Evolutionary conservation across 192 early-diverging fungal species (phyloP).

Genomic region (Backusella macrospora): DNA sequence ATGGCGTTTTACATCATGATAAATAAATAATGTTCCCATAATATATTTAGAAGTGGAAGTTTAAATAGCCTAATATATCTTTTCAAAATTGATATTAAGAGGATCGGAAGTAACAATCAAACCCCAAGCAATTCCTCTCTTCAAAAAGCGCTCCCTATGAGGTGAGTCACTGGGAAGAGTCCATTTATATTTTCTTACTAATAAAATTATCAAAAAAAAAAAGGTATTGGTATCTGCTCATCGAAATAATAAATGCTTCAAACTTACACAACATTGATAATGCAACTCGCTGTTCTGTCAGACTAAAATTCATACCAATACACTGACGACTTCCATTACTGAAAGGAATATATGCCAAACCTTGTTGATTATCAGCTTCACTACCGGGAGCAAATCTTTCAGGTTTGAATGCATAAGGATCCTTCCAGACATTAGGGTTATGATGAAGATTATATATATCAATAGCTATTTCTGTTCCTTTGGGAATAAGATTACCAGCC

Average conservation of each 20-base stretch:
- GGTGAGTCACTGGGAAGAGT: constrained; percentile 13
- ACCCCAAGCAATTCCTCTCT: neutral
- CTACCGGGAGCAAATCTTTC: constrained; percentile 33
- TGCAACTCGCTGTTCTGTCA: constrained; percentile 61
- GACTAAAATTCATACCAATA: constrained; percentile 59
- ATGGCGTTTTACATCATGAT: no score
- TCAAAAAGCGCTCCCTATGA: constrained; percentile 22
- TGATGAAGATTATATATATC: constrained; percentile 29
- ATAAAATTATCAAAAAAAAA: neutral
- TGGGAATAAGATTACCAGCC: constrained; percentile 8
- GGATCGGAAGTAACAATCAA: neutral
- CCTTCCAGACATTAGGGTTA: constrained; percentile 30
- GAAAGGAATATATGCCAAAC: constrained; percentile 51
- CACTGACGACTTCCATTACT: constrained; percentile 58
- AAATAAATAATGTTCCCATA: no score
- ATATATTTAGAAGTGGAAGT: no score
- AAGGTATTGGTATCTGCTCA: no score
- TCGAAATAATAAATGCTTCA: neutral
- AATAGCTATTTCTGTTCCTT: constrained; percentile 1
- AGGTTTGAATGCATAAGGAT: constrained; percentile 35
- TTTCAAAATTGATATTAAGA: neutral
- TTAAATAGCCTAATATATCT: no score
- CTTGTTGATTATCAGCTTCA: constrained; percentile 16
- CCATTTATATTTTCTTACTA: constrained; percentile 23
- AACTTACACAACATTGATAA: constrained; percentile 52